Base-by-base conservation (phyloP, 2,329 filamentous ascomycete genomes). In the Chaetomiaceae sp. region DNA sequence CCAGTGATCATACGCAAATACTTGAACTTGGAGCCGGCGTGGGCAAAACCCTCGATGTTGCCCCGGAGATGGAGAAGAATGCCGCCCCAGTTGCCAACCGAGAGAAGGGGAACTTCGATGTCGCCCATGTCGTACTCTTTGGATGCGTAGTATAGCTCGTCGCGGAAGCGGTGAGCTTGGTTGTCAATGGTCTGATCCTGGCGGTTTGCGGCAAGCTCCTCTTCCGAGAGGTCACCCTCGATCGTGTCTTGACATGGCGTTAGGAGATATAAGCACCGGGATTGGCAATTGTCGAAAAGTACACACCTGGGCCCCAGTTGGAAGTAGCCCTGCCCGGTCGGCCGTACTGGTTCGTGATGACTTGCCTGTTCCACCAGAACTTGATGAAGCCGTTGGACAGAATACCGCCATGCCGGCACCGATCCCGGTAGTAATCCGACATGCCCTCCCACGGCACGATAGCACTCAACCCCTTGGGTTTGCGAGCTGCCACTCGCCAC, bases 51-150 rank as follows among this genome's bases (percentile, higher is more conserved):
- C 61, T 85, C 75, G 7, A 89, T 74, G 58, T 89, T 89, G 2
- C 85, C 85, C 7, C 85, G 75, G 5, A 88, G 73, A 59, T 89
- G 85, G 1, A 89, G 73, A 4, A 84, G 66, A 43, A 88, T 88
- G 1, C 84, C 84, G 10, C 84, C 85, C 84, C 84, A 87, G 65
- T 88, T 88, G 0, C 77, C 85, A 0, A 88, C 85, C 0, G 76
- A 81, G 0, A 88, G 74, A 0, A 88, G 61, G 0, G 85, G 85
- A 0, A 87, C 84, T 53, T 85, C 73, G 36, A 89, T 86, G 55
- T 88, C 82, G 14, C 71, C 76, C 64, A 86, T 72, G 42, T 79
- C 71, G 59, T 84, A 87, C 45, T 87, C 83, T 61, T 82, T 85
- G 38, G 76, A 80, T 0, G 81, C 76, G 54, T 86, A 86, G 66